Evolutionary conservation across 495 filamentous ascomycete genomes (phyloP).

Genomic region (Massariosphaeria phaeospora): DNA sequence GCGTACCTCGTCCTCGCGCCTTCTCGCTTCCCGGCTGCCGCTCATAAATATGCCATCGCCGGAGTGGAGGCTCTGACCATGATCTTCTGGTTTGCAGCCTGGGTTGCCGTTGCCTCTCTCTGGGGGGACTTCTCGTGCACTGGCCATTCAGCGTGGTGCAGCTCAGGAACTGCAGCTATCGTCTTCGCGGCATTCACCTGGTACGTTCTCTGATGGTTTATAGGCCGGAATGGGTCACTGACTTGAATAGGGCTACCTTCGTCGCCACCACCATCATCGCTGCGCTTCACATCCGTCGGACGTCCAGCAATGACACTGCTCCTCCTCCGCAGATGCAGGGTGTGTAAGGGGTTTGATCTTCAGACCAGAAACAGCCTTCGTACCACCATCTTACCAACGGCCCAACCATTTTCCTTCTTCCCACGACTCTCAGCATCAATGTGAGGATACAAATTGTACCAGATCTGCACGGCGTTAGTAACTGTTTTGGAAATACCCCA

Average conservation of each 20-base stretch:
- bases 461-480: too few species aligned
- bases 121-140: constrained; percentile 43
- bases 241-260: constrained; percentile 48
- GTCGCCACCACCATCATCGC: constrained; percentile 47
- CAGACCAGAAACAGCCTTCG: not conserved
- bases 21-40: constrained; percentile 51
- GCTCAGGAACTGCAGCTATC: constrained; percentile 48
- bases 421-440: too few species aligned
- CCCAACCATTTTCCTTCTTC: too few species aligned
- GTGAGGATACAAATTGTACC: too few species aligned
- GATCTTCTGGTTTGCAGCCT: constrained; percentile 85
- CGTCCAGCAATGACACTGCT: constrained; percentile 21
- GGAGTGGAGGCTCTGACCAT: constrained; percentile 64
- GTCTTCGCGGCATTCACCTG: constrained; percentile 57
- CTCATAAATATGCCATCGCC: constrained; percentile 58
- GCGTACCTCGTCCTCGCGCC: constrained; percentile 63
- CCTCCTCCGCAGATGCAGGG: constrained; percentile 14
- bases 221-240: not conserved
- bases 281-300: constrained; percentile 38
- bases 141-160: constrained; percentile 47
- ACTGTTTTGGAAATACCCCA: too few species aligned
- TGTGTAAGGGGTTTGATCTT: constrained; percentile 3
- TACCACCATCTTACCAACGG: too few species aligned
- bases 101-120: constrained; percentile 64
- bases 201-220: constrained; percentile 35